Conservation (phyloP, 495 filamentous ascomycete species). For the Recurvomyces mirabilis region DNA sequence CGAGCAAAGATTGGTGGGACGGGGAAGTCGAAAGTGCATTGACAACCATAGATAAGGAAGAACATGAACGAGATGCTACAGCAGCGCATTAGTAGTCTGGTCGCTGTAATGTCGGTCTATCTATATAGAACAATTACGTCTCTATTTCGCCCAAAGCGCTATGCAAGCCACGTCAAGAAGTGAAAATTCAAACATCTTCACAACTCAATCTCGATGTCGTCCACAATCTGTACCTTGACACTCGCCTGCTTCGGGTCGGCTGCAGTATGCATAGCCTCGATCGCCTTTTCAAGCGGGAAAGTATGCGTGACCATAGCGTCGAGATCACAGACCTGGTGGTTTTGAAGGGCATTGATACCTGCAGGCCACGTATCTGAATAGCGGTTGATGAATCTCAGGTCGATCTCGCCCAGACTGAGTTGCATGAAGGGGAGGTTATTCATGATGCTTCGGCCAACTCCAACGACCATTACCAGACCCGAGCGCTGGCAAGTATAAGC, state of each 20-base stretch:
- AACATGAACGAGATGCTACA: too few relatives aligned
- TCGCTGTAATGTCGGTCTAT: too few relatives aligned
- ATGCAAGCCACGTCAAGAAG: too few relatives aligned
- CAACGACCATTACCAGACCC: constrained; percentile 51
- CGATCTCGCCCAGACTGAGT: constrained; percentile 50
- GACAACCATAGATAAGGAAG: too few relatives aligned
- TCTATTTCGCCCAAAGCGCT: too few relatives aligned
- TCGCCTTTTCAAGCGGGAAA: constrained; percentile 44
- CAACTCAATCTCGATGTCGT: constrained; percentile 22
- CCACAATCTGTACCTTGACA: constrained; percentile 51
- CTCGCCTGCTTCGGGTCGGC: constrained; percentile 39
- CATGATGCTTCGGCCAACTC: constrained; percentile 48
- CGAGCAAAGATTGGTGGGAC: too few relatives aligned
- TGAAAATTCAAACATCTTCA: too few relatives aligned
- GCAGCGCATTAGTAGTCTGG: too few relatives aligned
- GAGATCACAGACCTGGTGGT: constrained; percentile 40
- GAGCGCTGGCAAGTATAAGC: constrained; percentile 45
- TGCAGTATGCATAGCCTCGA: constrained; percentile 43
- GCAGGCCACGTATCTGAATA: constrained; percentile 53
- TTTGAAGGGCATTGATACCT: constrained; percentile 38
- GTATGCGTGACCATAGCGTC: constrained; percentile 39
- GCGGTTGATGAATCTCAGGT: constrained; percentile 53
- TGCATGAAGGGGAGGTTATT: constrained; percentile 60
- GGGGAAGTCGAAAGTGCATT: too few relatives aligned
- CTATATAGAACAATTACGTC: too few relatives aligned